These are phyloP conservation scores for Vigna angularis DNA, from an alignment of 306 rosid species.

Conservation along the genomic window DNA sequence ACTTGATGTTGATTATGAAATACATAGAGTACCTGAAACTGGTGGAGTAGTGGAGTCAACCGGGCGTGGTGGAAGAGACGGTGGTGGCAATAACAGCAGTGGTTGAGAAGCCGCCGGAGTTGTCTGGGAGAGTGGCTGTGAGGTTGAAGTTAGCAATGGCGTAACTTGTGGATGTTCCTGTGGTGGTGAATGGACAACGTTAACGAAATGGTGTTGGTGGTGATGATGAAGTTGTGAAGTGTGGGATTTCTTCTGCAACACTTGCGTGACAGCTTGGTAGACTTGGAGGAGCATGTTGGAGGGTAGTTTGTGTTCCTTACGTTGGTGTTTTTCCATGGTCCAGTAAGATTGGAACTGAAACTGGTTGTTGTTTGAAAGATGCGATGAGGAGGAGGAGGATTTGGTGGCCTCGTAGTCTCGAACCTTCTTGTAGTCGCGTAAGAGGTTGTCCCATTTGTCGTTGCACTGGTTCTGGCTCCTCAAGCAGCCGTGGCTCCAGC, in stretches of 20 bases:
- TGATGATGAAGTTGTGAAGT: neutral
- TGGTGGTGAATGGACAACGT: neutral
- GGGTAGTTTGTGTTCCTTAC: slow-evolving; percentile 49
- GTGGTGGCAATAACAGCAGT: neutral
- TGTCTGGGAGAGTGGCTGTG: neutral
- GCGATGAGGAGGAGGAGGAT: neutral
- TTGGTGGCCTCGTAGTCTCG: slow-evolving; percentile 52
- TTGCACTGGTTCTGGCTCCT: slow-evolving; percentile 63
- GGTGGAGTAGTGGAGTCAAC: neutral
- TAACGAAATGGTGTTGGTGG: neutral
- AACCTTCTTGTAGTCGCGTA: slow-evolving; percentile 57
- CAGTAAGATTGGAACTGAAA: slow-evolving; percentile 47
- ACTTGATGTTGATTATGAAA: neutral
- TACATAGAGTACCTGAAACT: slow-evolving; percentile 41
- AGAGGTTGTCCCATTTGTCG: slow-evolving; percentile 62
- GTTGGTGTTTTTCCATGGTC: slow-evolving; percentile 51
- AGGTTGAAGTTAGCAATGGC: neutral
- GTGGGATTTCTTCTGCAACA: slow-evolving; percentile 43
- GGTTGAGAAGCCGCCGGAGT: neutral
- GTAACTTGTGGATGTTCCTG: neutral
- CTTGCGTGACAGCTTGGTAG: slow-evolving; percentile 51
- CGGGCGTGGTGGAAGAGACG: neutral
- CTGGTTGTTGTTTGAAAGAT: neutral
- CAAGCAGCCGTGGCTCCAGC: slow-evolving; percentile 57
- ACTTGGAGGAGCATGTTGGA: slow-evolving; percentile 52